These are phyloP conservation scores for Sporodiniella umbellata DNA, from an alignment of 371 early-diverging fungal species.

Conservation along the genomic window DNA sequence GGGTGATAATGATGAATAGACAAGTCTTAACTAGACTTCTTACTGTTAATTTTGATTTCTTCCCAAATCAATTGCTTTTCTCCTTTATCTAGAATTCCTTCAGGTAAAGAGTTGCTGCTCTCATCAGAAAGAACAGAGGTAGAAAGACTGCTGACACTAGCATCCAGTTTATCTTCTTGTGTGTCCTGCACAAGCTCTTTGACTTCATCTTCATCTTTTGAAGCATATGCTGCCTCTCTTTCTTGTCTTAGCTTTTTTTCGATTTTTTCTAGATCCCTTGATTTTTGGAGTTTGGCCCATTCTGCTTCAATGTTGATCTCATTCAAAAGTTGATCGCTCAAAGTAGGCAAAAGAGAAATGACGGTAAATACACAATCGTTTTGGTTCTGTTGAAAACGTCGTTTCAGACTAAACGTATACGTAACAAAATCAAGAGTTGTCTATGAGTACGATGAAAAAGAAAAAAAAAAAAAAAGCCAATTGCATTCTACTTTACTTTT, in stretches of 20 bases:
- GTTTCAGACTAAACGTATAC: conserved; percentile 58
- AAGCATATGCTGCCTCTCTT: conserved; percentile 13
- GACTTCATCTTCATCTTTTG: conserved; percentile 10
- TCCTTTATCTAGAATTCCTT: conserved; percentile 42
- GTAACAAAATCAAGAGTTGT: not conserved
- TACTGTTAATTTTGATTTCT: conserved; percentile 81
- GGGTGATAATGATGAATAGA: not conserved
- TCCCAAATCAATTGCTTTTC: conserved; percentile 83
- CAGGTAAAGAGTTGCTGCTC: conserved; percentile 6
- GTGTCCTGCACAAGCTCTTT: conserved; percentile 1
- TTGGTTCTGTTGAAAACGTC: conserved; percentile 92
- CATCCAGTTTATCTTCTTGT: conserved; percentile 13
- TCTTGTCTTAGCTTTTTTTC: conserved; percentile 22
- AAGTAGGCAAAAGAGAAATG: conserved; percentile 67
- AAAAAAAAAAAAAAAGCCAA: no score
- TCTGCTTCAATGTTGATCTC: conserved; percentile 78
- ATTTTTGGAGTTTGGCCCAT: conserved; percentile 66
- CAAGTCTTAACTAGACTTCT: conserved; percentile 5
- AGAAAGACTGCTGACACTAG: conserved; percentile 26
- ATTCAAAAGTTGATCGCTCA: conserved; percentile 73
- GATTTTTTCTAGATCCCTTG: conserved; percentile 37
- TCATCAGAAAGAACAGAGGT: conserved; percentile 14
- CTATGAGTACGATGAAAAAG: no score
- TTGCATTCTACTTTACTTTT: conserved; percentile 55
- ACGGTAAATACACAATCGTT: conserved; percentile 87